These are phyloP conservation scores for Fusarium sp. DNA, from an alignment of 2,329 filamentous ascomycete genomes.

Conservation along the genomic window DNA sequence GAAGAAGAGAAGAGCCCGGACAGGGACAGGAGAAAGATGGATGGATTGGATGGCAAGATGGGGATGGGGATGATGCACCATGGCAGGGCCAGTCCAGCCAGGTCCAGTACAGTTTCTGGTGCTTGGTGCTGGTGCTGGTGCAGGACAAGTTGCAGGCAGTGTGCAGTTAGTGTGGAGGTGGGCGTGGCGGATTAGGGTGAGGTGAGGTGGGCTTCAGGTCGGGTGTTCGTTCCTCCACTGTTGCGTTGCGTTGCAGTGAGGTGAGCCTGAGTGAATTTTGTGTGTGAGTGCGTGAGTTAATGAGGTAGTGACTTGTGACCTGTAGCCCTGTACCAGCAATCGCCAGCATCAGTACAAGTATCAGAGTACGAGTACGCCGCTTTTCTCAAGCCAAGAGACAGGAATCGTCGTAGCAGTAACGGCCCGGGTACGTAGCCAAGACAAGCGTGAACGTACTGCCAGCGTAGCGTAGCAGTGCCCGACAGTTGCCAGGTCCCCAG, in stretches of 20 bases:
- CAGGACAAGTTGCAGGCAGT: constrained; percentile 9
- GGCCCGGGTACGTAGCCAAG: constrained; percentile 29
- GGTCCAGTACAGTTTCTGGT: background rate
- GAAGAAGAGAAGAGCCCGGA: constrained; percentile 35
- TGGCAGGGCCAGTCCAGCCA: constrained; percentile 5
- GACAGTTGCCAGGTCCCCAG: constrained; percentile 30
- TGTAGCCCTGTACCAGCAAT: constrained; percentile 4
- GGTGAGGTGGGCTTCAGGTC: constrained; percentile 14
- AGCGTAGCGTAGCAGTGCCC: constrained; percentile 34
- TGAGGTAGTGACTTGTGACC: constrained; percentile 1
- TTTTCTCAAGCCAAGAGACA: background rate
- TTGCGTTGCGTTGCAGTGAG: constrained; percentile 17
- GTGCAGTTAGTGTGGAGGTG: constrained; percentile 44
- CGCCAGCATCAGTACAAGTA: constrained; percentile 15
- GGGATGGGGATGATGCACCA: constrained; percentile 43
- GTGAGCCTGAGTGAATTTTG: constrained; percentile 7
- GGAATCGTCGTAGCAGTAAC: constrained; percentile 28
- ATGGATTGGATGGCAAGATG: constrained; percentile 42
- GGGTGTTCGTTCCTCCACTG: constrained; percentile 39
- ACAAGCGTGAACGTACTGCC: constrained; percentile 18
- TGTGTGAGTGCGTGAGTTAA: constrained; percentile 12
- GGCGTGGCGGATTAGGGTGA: constrained; percentile 36
- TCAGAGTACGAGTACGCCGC: constrained; percentile 34
- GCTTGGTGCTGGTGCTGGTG: background rate
- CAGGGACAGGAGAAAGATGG: constrained; percentile 37